Evolutionary conservation across 345 rosid species (phyloP).

Genomic region (Conringia planisiliqua): DNA sequence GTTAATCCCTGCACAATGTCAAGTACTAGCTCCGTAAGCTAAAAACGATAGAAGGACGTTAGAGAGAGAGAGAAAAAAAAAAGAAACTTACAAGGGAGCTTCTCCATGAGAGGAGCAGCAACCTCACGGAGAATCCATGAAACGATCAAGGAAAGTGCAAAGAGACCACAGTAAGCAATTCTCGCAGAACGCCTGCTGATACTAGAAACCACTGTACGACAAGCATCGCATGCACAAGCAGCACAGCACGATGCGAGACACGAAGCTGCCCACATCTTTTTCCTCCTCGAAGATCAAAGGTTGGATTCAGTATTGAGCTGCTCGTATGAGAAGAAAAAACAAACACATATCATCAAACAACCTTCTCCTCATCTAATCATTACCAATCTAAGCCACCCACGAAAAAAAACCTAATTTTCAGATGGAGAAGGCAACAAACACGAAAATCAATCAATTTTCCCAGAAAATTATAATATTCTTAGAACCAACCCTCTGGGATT

Average conservation of each 20-base stretch:
- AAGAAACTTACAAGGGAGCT: constrained; percentile 79
- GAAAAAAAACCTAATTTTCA: background rate
- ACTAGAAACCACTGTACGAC: constrained; percentile 82
- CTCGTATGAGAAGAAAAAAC: background rate
- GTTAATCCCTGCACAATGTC: constrained; percentile 72
- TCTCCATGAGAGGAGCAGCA: constrained; percentile 99
- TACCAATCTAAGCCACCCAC: background rate
- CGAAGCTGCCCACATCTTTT: constrained; percentile 94
- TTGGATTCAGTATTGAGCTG: constrained; percentile 25
- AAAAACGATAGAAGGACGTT: background rate
- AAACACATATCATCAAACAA: background rate
- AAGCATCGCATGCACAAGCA: constrained; percentile 95
- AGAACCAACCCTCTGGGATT: background rate
- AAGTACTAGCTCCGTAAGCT: background rate
- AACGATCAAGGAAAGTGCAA: constrained; percentile 83
- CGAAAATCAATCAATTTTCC: background rate
- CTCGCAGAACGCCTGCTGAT: constrained; percentile 95
- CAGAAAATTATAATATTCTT: too few relatives aligned
- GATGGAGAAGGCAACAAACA: background rate
- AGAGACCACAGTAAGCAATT: constrained; percentile 97
- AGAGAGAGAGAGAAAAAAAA: too few relatives aligned
- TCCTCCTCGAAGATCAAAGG: constrained; percentile 20
- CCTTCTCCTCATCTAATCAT: background rate
- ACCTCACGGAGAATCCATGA: constrained; percentile 97
- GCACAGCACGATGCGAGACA: constrained; percentile 99